Base-by-base conservation (phyloP, 1,284 basidiomycete species). In the Cutaneotrichosporon cyanovorans region DNA sequence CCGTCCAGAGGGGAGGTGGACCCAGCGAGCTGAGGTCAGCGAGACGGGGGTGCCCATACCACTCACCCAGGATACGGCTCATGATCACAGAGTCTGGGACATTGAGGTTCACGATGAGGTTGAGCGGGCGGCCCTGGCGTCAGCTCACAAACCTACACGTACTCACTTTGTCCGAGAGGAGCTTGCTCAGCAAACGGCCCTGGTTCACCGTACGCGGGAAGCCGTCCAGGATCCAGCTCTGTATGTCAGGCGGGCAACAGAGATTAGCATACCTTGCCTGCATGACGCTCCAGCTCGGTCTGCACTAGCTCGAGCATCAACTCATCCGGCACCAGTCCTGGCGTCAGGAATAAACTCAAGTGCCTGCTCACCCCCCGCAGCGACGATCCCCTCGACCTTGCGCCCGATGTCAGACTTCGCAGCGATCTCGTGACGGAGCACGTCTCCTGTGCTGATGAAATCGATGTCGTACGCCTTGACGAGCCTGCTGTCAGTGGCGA, bases 121-220 rank as follows among this genome's bases (percentile, higher is more conserved):
- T 89, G 46, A 98, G 73, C 19, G 87, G 66, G 41, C 66, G 59
- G 33, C 66, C 64, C 61, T 69, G 53, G 15, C 84, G 76, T 75
- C 47, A 87, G 75, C 36, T 5, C 7, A 68, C 85, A 80, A 21
- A 30, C n/a, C 6, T 8, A 8, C 19, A 16, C 12, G 14, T 5
- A 42, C 45, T 44, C 4, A 68, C 62, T 41, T 66, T 60, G 38
- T 63, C 48, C 12, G 59, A 61, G 32, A 76, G 58, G 11, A 73
- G 65, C 5, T 60, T 42, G 53, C 96, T 87, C 10, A 99, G 77
- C 37, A 93, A 75, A 65, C 83, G 75, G 1, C 88, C 93, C 71
- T 99, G 93, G 15, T 80, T 81, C 2, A 93, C 71, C 2, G 93
- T 99, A 33, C 93, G 82, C 25, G 93, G 93, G 65, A 98, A 98